A percentile compares a stretch with the other conserved stretches of the same genome.
Conservation (phyloP, 192 early-diverging fungal genomes). For the Coemansia sp. region DNA sequence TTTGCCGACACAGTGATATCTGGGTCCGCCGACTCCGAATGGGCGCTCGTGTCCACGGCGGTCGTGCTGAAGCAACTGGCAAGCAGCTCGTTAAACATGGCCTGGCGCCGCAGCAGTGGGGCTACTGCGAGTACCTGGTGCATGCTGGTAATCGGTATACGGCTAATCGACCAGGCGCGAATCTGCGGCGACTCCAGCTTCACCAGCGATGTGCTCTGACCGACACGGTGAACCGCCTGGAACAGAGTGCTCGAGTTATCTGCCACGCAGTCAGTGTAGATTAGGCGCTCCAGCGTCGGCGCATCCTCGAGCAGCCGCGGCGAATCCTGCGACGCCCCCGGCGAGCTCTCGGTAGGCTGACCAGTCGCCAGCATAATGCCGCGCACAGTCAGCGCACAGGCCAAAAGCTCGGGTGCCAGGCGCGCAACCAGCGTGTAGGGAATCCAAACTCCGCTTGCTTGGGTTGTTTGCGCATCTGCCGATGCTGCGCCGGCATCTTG, state of each 20-base stretch:
- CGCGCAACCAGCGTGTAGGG: conserved; percentile 30
- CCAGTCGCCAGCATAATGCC: conserved; percentile 21
- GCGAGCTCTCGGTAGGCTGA: neutral
- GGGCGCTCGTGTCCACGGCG: neutral
- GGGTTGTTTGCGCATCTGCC: neutral
- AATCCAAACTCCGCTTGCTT: conserved; percentile 16
- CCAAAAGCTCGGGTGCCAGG: conserved; percentile 25
- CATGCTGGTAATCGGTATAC: conserved; percentile 24
- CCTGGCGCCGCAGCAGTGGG: conserved; percentile 38
- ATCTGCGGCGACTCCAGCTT: conserved; percentile 33
- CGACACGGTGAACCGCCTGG: neutral
- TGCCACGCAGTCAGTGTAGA: neutral
- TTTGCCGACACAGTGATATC: neutral
- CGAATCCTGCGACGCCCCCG: conserved; percentile 11
- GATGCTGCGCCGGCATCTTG: neutral
- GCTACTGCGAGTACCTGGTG: conserved; percentile 15
- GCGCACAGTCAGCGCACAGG: conserved; percentile 42
- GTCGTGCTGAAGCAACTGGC: conserved; percentile 24
- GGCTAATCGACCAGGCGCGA: conserved; percentile 34
- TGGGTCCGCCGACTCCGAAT: neutral
- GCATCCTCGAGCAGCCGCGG: conserved; percentile 45
- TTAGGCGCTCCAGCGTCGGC: conserved; percentile 32
- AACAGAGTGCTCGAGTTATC: neutral
- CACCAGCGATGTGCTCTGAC: neutral
- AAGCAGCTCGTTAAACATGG: conserved; percentile 39